Percentiles rank a stretch among this genome's conserved stretches.
phyloP scores from a whole-genome alignment of 163 green algal genomes.

The Scenedesmus sp. region DNA sequence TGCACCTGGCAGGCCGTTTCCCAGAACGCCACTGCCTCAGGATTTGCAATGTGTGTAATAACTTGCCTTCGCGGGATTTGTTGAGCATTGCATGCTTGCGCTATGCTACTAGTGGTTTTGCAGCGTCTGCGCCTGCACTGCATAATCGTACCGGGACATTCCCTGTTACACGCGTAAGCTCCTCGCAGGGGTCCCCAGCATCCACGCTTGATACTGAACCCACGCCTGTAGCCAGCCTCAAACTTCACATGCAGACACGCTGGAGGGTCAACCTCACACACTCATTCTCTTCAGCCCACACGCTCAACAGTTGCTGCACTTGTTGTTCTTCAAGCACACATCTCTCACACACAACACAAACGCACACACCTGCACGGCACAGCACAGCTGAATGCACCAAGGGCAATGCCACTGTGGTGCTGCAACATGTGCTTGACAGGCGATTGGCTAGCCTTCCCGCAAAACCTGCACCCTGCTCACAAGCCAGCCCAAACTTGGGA shows the following conservation, averaged over 20 bases:
- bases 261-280: background rate
- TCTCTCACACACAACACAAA: background rate
- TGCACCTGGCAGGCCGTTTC: no score
- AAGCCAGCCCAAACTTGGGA: background rate
- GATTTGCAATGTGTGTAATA: no score
- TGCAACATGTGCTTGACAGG: background rate
- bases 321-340: background rate
- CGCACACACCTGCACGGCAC: background rate
- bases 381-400: constrained; percentile 6
- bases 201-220: background rate
- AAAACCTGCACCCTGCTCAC: background rate
- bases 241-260: background rate
- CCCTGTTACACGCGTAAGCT: no score
- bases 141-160: no score
- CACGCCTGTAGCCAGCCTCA: background rate
- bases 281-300: background rate
- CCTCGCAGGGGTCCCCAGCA: no score
- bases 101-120: no score
- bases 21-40: no score
- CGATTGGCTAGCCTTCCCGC: background rate
- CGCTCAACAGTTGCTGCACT: background rate
- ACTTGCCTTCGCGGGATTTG: no score
- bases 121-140: no score
- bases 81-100: no score
- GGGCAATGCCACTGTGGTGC: background rate